Percentiles rank a stretch among this genome's conserved stretches.
These are phyloP conservation scores for Lupinus albus DNA, from an alignment of 306 rosid species.

Conservation along the genomic window DNA sequence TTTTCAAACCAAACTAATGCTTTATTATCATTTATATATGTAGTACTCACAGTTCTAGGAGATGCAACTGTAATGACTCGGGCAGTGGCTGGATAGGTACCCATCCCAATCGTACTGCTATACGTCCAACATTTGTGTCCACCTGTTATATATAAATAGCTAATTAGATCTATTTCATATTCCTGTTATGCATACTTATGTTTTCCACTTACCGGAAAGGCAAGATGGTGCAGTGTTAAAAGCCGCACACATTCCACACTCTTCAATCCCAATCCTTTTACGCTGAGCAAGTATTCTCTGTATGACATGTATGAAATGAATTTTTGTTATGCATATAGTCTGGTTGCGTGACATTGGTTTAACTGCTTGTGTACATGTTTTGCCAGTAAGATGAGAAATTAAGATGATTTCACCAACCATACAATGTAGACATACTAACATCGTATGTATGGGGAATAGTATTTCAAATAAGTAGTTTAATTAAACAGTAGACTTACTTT, in stretches of 20 bases:
- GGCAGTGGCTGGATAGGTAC: conserved; percentile 99
- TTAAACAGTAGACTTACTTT: conserved; percentile 65
- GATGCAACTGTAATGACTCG: conserved; percentile 98
- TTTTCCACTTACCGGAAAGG: conserved; percentile 86
- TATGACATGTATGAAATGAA: conserved; percentile 37
- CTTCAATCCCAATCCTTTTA: conserved; percentile 92
- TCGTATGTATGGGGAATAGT: conserved; percentile 18
- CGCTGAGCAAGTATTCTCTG: conserved; percentile 94
- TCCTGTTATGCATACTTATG: conserved; percentile 34
- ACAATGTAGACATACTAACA: conserved; percentile 25
- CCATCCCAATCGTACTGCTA: conserved; percentile 99
- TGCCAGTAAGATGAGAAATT: conserved; percentile 32
- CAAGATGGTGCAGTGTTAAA: conserved; percentile 97
- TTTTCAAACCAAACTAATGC: conserved; percentile 22
- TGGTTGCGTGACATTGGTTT: conserved; percentile 22
- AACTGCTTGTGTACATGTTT: not conserved
- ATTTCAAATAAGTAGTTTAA: conserved; percentile 36
- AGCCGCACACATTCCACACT: conserved; percentile 99
- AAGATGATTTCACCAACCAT: conserved; percentile 28
- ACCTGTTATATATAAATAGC: conserved; percentile 60
- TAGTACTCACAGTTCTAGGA: conserved; percentile 84
- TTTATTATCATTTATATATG: conserved; percentile 28
- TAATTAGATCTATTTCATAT: conserved; percentile 37
- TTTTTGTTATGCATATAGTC: conserved; percentile 27
- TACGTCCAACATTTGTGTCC: conserved; percentile 99